These are phyloP conservation scores for Stellera chamaejasme DNA, from an alignment of 345 rosid species.

Conservation along the genomic window DNA sequence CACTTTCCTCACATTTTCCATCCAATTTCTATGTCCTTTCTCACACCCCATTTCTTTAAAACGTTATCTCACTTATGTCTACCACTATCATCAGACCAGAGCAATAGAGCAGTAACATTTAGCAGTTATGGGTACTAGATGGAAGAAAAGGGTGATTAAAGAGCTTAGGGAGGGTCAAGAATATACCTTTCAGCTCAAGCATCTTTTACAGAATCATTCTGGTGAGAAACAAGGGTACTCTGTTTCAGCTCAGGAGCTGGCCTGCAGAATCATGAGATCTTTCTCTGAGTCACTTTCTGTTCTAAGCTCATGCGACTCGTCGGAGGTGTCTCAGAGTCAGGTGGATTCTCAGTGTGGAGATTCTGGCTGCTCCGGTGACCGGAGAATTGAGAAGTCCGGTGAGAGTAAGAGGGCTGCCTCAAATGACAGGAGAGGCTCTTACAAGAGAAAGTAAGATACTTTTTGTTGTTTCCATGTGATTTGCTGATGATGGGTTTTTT, in stretches of 20 bases:
- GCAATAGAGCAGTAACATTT: not conserved
- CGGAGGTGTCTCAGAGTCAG: conserved; percentile 12
- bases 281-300: conserved; percentile 32
- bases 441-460: conserved; percentile 68
- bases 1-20: conserved; percentile 37
- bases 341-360: conserved; percentile 20
- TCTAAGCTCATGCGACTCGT: conserved; percentile 18
- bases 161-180: conserved; percentile 44
- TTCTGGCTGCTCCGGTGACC: conserved; percentile 22
- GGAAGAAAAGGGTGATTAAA: conserved; percentile 16
- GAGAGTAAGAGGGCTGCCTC: conserved; percentile 36
- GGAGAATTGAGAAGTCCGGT: conserved; percentile 46
- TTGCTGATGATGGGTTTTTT: too few relatives aligned
- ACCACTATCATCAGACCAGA: conserved; percentile 5
- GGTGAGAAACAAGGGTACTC: conserved; percentile 7
- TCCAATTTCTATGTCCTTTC: conserved; percentile 22
- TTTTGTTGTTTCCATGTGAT: not conserved
- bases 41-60: not conserved
- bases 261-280: conserved; percentile 34
- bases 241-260: conserved; percentile 24
- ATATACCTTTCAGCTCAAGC: conserved; percentile 35
- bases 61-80: conserved; percentile 17
- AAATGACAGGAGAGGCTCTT: conserved; percentile 56
- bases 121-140: conserved; percentile 9
- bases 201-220: conserved; percentile 20